phyloP scores from a whole-genome alignment of 495 filamentous ascomycete species.

The Podospora didyma region DNA sequence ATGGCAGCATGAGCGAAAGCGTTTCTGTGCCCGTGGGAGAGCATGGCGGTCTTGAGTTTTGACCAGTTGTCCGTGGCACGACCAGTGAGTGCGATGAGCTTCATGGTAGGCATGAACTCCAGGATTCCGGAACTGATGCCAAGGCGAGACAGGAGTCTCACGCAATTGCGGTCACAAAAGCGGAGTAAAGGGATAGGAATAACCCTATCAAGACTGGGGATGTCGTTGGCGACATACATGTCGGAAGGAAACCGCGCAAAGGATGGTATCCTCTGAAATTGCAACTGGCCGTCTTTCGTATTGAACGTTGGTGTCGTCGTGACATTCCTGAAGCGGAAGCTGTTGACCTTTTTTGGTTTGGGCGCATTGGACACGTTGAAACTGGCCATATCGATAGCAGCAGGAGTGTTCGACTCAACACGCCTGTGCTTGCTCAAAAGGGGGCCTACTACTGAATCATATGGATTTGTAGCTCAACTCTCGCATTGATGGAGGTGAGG shows the following conservation, averaged over 20 bases:
- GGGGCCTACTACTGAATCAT: too few relatives aligned
- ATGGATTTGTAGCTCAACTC: too few relatives aligned
- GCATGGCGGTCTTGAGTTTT: slow-evolving; percentile 3
- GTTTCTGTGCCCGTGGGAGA: slow-evolving; percentile 8
- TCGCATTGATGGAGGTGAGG: too few relatives aligned
- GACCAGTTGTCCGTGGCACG: slow-evolving; percentile 5
- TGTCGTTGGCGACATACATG: neutral
- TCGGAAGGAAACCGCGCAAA: slow-evolving; percentile 6
- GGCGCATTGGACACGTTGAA: too few relatives aligned
- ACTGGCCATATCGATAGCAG: too few relatives aligned
- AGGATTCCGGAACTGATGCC: neutral
- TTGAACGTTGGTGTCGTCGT: slow-evolving; percentile 6
- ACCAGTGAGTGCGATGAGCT: slow-evolving; percentile 6
- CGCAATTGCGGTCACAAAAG: neutral
- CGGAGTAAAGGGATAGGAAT: neutral
- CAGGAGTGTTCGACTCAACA: too few relatives aligned
- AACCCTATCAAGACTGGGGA: neutral
- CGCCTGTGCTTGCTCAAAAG: too few relatives aligned
- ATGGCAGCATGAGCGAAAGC: slow-evolving; percentile 6
- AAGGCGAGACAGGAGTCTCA: neutral
- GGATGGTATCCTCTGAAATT: slow-evolving; percentile 4
- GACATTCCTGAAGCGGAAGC: too few relatives aligned
- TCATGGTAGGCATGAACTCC: slow-evolving; percentile 6
- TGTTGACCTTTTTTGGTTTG: too few relatives aligned
- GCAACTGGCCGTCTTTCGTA: slow-evolving; percentile 10